Conservation (phyloP, 129 eudicot genomes). For the Flaveria brownii region DNA sequence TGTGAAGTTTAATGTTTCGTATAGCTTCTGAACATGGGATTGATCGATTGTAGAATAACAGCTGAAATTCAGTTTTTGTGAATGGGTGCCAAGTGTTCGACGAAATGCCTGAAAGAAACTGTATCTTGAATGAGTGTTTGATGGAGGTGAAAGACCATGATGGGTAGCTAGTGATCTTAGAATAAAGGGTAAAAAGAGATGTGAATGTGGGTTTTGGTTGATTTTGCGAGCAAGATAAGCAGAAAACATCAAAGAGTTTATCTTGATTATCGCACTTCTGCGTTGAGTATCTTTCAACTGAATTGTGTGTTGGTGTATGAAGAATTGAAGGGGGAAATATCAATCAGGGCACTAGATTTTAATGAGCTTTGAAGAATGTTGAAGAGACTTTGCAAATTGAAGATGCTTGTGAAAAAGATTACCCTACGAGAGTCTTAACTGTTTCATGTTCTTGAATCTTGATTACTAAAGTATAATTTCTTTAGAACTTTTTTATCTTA, state of each 20-base stretch:
- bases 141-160: conserved; percentile 21
- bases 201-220: conserved; percentile 17
- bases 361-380: neutral
- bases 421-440: too few relatives aligned
- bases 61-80: conserved; percentile 1
- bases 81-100: conserved; percentile 53
- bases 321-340: neutral
- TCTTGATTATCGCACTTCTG: neutral
- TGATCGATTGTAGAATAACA: conserved; percentile 18
- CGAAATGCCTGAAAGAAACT: conserved; percentile 63
- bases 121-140: neutral
- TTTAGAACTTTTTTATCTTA: too few relatives aligned
- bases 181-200: conserved; percentile 22
- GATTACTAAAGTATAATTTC: too few relatives aligned
- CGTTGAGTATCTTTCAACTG: too few relatives aligned
- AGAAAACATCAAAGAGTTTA: conserved; percentile 27
- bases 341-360: neutral
- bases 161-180: conserved; percentile 21
- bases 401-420: too few relatives aligned
- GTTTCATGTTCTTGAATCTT: too few relatives aligned
- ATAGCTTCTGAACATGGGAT: conserved; percentile 11
- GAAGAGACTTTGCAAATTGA: too few relatives aligned
- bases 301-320: neutral
- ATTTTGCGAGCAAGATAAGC: conserved; percentile 23
- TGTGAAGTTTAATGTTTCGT: conserved; percentile 42